Evolutionary conservation across 306 rosid species (phyloP), one percentile per base, ranked within the genome.

Genomic region (Rosa multiflora): DNA sequence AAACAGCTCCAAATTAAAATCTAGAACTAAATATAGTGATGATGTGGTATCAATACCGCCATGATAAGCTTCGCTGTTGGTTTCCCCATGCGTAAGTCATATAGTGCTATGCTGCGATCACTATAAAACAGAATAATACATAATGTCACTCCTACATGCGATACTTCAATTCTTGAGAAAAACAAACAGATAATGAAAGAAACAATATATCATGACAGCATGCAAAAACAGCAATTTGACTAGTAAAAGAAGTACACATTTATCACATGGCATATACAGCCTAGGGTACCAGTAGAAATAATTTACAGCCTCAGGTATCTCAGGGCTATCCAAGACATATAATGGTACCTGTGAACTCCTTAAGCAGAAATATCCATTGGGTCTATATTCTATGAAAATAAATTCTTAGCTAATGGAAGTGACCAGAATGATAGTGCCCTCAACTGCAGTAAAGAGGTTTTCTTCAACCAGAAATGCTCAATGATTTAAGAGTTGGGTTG

Each of bases 71-170:
- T 91, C 71, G 92, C 84, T 35, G 87, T 79, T 43, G 92, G 88
- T 66, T 93, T 73, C 77, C 88, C 81, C 97, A 84, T 87, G 42
- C 97, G 97, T 76, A 95, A 39, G 82, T 95, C 99, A 59, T 95
- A 95, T 73, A 95, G 73, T 40, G 86, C 83, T 84, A 95, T 95
- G 85, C 98, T 88, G 73, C 98, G 89, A 80, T 93, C 98, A 86
- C 99, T 95, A 46, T 80, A 84, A 83, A 70, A 37, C 13, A 73
- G 77, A 78, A 39, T 18, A 44, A 74, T 7, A 46, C 10, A 51
- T 49, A 76, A 7, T 1, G 52, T 32, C 52, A 58, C 9, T 44
- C 59, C 56, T 8, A 75, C 21, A 29, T 59, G 23, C 17, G 1
- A 29, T 46, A 61, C 0, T 20, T 10, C 23, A 46, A 56, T n/a